A percentile compares a stretch with the other conserved stretches of the same genome.
phyloP scores from a whole-genome alignment of 306 rosid genomes.

The Quercus alba region DNA sequence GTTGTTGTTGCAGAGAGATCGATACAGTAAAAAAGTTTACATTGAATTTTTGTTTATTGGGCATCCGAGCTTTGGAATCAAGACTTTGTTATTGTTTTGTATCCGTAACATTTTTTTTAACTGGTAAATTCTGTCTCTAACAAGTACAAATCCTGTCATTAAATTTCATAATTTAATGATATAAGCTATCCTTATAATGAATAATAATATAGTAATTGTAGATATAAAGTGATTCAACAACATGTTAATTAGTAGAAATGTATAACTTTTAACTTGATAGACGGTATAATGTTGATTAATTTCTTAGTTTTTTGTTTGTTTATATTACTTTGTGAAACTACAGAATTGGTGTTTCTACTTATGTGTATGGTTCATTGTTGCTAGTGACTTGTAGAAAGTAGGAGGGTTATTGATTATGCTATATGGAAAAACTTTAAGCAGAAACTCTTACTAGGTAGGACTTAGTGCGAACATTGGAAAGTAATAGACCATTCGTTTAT shows the following conservation, averaged over 20 bases:
- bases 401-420: not conserved
- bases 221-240: no score
- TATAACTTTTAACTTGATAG: no score
- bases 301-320: not conserved
- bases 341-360: not conserved
- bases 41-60: not conserved
- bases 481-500: not conserved
- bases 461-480: not conserved
- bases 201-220: no score
- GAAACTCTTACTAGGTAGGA: not conserved
- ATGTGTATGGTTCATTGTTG: not conserved
- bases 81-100: no score
- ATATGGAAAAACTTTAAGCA: not conserved
- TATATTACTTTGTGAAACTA: not conserved
- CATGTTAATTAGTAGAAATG: no score
- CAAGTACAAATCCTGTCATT: no score
- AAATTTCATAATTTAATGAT: no score
- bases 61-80: no score
- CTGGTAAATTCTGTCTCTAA: no score
- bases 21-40: not conserved
- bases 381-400: not conserved
- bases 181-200: no score
- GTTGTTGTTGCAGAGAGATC: not conserved
- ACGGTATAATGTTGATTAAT: no score
- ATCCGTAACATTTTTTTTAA: no score